Evolutionary conservation across 768 basidiomycete genomes (phyloP).

Genomic region (Lactifluus piperatus): DNA sequence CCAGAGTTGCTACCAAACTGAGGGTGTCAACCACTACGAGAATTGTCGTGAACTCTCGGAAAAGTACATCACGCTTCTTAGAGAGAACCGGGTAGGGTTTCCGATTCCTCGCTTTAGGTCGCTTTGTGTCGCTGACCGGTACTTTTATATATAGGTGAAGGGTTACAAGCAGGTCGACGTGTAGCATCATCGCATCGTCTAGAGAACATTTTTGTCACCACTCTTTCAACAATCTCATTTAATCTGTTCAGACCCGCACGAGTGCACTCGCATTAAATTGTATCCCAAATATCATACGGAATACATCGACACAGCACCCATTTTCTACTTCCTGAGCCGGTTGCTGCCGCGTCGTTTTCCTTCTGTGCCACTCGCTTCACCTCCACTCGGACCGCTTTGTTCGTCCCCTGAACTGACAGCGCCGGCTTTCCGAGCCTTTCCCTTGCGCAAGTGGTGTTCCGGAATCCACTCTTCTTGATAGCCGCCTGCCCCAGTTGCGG

Average conservation of each 20-base stretch:
- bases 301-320: slow-evolving; percentile 11
- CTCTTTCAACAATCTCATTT: background rate
- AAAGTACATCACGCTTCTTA: slow-evolving; percentile 71
- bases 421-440: slow-evolving; percentile 40
- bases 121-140: background rate
- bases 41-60: slow-evolving; percentile 82
- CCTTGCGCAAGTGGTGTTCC: slow-evolving; percentile 75
- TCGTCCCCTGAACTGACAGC: slow-evolving; percentile 55
- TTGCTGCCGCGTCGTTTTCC: slow-evolving; percentile 33
- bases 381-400: slow-evolving; percentile 38
- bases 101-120: slow-evolving; percentile 1
- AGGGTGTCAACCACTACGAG: slow-evolving; percentile 89
- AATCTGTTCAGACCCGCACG: background rate
- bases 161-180: slow-evolving; percentile 77
- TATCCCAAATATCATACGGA: background rate
- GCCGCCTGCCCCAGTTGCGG: slow-evolving; percentile 56
- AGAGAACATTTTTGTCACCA: background rate
- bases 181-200: slow-evolving; percentile 18
- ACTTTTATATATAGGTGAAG: slow-evolving; percentile 66
- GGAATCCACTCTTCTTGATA: slow-evolving; percentile 92
- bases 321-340: slow-evolving; percentile 44
- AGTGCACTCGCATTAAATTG: background rate
- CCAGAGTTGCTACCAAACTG: slow-evolving; percentile 77
- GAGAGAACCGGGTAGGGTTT: slow-evolving; percentile 63
- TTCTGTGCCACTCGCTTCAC: slow-evolving; percentile 56